Conservation (phyloP, 2,329 filamentous ascomycete genomes). For the Venturia aucupariae region DNA sequence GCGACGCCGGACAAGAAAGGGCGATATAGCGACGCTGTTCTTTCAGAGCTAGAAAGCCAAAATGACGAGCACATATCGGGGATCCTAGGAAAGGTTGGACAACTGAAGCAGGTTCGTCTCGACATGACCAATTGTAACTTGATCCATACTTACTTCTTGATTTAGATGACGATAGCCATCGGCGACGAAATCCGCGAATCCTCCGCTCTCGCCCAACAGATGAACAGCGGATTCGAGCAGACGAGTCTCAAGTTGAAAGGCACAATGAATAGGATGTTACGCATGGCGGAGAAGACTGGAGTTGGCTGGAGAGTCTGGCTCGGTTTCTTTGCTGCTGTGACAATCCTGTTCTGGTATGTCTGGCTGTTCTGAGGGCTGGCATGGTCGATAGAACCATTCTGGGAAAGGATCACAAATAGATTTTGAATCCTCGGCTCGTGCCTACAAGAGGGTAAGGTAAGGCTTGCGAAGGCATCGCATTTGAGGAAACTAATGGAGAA, state of each 20-base stretch:
- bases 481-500: background rate
- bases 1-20: conserved; percentile 53
- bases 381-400: background rate
- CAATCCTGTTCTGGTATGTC: conserved; percentile 80
- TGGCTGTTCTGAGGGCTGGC: conserved; percentile 61
- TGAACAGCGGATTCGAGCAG: conserved; percentile 90
- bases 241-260: conserved; percentile 72
- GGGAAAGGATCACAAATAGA: background rate
- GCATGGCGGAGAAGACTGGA: conserved; percentile 93
- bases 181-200: conserved; percentile 92
- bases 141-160: background rate
- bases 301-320: conserved; percentile 94
- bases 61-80: conserved; percentile 85
- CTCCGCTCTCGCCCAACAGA: conserved; percentile 79
- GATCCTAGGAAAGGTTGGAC: conserved; percentile 81
- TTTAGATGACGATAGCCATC: conserved; percentile 67
- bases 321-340: conserved; percentile 74
- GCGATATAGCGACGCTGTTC: conserved; percentile 84
- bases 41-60: conserved; percentile 91
- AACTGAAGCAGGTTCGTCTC: conserved; percentile 57
- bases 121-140: conserved; percentile 37
- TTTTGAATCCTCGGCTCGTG: background rate
- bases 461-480: background rate
- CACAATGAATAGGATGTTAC: conserved; percentile 94
- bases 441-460: background rate